Percentiles rank a stretch among this genome's conserved stretches.
These are phyloP conservation scores for Beauveria asiatica DNA, from an alignment of 2,329 filamentous ascomycete species.

Conservation along the genomic window DNA sequence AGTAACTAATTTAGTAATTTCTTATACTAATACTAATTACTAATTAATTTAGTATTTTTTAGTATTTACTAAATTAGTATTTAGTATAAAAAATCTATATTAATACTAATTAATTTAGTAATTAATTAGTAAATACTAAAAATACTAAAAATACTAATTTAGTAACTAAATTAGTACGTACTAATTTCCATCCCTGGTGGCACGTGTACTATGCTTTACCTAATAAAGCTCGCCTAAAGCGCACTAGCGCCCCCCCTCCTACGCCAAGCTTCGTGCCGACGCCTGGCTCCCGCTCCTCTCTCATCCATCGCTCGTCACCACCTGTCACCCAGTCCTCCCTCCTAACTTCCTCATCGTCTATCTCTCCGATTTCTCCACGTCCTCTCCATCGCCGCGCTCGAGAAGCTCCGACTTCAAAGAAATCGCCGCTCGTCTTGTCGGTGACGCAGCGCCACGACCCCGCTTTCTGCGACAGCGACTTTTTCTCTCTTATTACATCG, in stretches of 20 bases:
- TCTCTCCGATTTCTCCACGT: background rate
- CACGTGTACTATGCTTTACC: no score
- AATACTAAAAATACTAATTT: no score
- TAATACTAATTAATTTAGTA: no score
- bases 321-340: background rate
- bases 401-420: background rate
- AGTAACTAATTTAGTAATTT: no score
- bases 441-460: conserved; percentile 7
- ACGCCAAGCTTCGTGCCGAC: no score
- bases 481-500: background rate
- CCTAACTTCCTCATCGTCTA: background rate
- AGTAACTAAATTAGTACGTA: no score
- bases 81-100: no score
- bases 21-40: no score
- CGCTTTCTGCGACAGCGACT: conserved; percentile 1
- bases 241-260: background rate
- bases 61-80: no score
- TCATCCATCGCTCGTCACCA: background rate
- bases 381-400: background rate
- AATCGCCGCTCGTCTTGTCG: background rate
- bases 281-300: background rate
- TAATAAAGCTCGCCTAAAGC: background rate
- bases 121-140: no score
- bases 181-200: no score
- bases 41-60: no score